Evolutionary conservation across 1,284 basidiomycete species (phyloP).

Genomic region (Ceratobasidium sp.): DNA sequence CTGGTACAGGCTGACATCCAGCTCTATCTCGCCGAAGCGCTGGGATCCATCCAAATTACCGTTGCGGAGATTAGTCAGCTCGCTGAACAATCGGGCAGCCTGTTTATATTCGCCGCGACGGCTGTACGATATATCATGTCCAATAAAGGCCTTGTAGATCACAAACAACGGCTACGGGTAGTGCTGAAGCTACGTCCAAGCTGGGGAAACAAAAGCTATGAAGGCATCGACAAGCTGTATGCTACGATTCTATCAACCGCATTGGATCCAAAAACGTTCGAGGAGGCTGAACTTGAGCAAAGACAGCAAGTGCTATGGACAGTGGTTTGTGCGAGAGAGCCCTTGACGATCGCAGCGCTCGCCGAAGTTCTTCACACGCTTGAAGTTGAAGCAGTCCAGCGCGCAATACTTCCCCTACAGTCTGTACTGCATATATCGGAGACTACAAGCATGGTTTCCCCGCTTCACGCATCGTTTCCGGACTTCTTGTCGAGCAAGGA

Average conservation of each 20-base stretch:
- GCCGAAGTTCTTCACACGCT: not conserved
- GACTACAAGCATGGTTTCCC: not conserved
- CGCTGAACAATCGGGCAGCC: not conserved
- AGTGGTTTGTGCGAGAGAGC: not conserved
- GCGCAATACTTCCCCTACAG: not conserved
- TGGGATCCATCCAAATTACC: not conserved
- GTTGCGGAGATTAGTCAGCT: not conserved
- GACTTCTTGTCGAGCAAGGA: not conserved
- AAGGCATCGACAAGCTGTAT: conserved; percentile 4
- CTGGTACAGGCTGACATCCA: conserved; percentile 8
- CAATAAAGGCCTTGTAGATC: not conserved
- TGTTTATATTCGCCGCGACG: conserved; percentile 16
- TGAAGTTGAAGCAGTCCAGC: not conserved
- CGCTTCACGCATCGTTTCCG: not conserved
- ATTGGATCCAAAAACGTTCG: not conserved
- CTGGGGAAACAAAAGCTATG: not conserved
- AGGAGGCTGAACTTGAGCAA: not conserved
- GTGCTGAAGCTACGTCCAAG: not conserved
- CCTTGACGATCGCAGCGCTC: not conserved
- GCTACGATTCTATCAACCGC: not conserved
- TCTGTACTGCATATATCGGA: not conserved
- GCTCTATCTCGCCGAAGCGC: not conserved
- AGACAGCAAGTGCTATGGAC: not conserved
- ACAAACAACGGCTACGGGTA: not conserved
- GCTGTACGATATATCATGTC: not conserved